Evolutionary conservation across 306 rosid species (phyloP).

Genomic region (Psophocarpus tetragonolobus): DNA sequence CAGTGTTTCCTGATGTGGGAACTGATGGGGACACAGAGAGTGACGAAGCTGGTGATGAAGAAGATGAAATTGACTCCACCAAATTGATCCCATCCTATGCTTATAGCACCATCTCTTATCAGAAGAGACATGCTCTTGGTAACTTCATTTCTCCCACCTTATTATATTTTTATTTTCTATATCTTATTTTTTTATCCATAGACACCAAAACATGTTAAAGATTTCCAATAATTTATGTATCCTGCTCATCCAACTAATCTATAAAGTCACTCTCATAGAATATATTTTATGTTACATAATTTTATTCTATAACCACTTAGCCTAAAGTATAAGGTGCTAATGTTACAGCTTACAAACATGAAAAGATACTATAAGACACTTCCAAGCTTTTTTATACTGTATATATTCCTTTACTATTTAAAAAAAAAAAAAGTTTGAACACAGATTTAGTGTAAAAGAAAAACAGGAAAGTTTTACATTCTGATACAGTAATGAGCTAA

Average conservation of each 20-base stretch:
- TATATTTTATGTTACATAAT: background rate
- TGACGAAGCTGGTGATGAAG: conserved; percentile 62
- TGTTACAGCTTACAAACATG: background rate
- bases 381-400: background rate
- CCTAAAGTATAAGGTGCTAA: background rate
- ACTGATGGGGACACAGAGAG: conserved; percentile 48
- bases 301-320: background rate
- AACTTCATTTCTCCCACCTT: background rate
- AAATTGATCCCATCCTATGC: conserved; percentile 72
- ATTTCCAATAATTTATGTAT: too few species aligned
- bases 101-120: conserved; percentile 78
- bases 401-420: background rate
- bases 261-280: background rate
- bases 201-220: too few species aligned
- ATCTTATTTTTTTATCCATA: too few species aligned
- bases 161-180: background rate
- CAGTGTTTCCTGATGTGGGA: conserved; percentile 33
- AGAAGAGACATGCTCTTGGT: conserved; percentile 96
- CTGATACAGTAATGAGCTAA: background rate
- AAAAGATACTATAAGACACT: background rate
- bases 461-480: background rate
- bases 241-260: too few species aligned
- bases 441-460: background rate
- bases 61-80: conserved; percentile 72
- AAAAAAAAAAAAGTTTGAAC: background rate